Percentiles rank a stretch among this genome's conserved stretches.
phyloP scores from a whole-genome alignment of 441 rosid genomes.

The Arabidopsis hybrid region DNA sequence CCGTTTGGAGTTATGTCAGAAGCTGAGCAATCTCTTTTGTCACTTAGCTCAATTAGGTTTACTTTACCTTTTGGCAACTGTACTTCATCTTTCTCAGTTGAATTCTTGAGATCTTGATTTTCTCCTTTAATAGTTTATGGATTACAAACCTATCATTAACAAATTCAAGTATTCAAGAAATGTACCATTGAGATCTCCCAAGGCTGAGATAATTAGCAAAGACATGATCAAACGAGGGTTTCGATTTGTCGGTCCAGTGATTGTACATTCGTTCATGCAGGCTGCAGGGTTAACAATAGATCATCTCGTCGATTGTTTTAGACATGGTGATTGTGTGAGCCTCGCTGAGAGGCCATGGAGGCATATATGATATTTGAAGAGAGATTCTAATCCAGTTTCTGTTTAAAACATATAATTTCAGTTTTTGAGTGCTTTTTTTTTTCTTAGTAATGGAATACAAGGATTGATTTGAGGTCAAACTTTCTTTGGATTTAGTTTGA shows the following conservation, averaged over 20 bases:
- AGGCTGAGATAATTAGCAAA: constrained; percentile 77
- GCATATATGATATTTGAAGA: constrained; percentile 49
- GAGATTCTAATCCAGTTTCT: neutral
- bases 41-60: no score
- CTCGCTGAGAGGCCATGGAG: constrained; percentile 95
- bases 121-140: no score
- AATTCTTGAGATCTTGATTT: no score
- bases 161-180: constrained; percentile 74
- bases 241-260: constrained; percentile 90
- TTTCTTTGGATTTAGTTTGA: neutral
- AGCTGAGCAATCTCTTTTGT: no score
- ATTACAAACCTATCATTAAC: constrained; percentile 75
- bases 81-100: no score
- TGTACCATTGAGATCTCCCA: constrained; percentile 79
- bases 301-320: constrained; percentile 85
- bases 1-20: no score
- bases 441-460: neutral
- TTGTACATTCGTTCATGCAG: constrained; percentile 88
- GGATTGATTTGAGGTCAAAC: neutral
- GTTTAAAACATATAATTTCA: neutral
- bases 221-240: constrained; percentile 82
- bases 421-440: neutral
- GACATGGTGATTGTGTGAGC: constrained; percentile 75
- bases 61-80: no score
- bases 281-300: constrained; percentile 90